A percentile compares a stretch with the other conserved stretches of the same genome.
Evolutionary conservation across 108 stramenopile species (phyloP).

Genomic region (Cyclotella baltica): DNA sequence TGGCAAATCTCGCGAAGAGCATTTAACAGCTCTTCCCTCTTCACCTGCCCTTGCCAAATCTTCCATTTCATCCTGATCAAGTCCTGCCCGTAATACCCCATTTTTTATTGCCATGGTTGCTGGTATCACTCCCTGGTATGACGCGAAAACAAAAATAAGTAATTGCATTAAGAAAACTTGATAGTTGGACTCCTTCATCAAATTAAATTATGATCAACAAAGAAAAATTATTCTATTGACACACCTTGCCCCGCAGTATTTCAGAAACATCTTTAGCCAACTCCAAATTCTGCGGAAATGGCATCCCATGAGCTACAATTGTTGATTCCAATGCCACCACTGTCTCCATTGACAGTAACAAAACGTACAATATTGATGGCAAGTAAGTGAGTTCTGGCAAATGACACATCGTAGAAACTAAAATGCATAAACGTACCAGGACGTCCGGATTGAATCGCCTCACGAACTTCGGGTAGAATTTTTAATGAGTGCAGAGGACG

Average conservation of each 20-base stretch:
- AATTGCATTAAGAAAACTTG: background rate
- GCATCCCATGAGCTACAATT: slow-evolving; percentile 99
- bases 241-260: slow-evolving; percentile 58
- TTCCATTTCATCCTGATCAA: slow-evolving; percentile 81
- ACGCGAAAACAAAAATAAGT: background rate
- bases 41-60: slow-evolving; percentile 81
- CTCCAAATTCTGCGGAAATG: slow-evolving; percentile 95
- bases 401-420: background rate
- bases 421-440: slow-evolving; percentile 29
- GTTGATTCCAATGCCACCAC: slow-evolving; percentile 97
- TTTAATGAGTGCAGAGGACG: slow-evolving; percentile 14
- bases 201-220: background rate
- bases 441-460: slow-evolving; percentile 32
- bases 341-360: too few species aligned
- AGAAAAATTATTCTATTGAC: background rate
- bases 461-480: slow-evolving; percentile 44
- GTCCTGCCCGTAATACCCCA: slow-evolving; percentile 85
- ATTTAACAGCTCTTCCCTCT: slow-evolving; percentile 85
- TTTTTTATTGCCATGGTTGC: slow-evolving; percentile 93
- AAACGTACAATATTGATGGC: too few species aligned
- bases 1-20: slow-evolving; percentile 92
- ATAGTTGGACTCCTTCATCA: background rate
- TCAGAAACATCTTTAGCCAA: slow-evolving; percentile 74
- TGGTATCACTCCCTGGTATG: slow-evolving; percentile 81
- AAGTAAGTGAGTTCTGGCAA: too few species aligned